These are phyloP conservation scores for Diplodia scrobiculata DNA, from an alignment of 2,329 filamentous ascomycete species.

Conservation along the genomic window DNA sequence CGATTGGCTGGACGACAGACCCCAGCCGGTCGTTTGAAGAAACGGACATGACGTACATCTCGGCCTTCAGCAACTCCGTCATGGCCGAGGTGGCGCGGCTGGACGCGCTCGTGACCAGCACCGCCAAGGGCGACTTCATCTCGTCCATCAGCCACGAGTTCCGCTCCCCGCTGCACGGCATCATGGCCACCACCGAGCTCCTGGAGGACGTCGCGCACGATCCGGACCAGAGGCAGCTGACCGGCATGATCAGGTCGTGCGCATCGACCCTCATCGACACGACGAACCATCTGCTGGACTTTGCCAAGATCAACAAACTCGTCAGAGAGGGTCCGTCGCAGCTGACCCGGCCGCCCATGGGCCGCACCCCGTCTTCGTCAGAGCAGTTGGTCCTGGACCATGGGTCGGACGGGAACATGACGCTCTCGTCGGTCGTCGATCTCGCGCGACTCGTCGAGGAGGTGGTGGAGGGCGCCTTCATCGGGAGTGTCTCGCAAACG, in stretches of 20 bases:
- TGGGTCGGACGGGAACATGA: not conserved
- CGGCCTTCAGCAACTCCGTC: constrained; percentile 42
- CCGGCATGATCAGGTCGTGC: constrained; percentile 42
- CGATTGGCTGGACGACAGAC: constrained; percentile 44
- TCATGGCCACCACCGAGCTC: constrained; percentile 9
- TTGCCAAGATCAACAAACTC: constrained; percentile 42
- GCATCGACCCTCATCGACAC: constrained; percentile 48
- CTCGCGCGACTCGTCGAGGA: constrained; percentile 43
- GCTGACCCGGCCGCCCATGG: too few relatives aligned
- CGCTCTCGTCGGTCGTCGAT: constrained; percentile 33
- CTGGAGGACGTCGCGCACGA: constrained; percentile 30
- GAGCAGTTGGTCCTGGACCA: too few relatives aligned
- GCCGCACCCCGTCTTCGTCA: too few relatives aligned
- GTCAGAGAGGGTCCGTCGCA: too few relatives aligned
- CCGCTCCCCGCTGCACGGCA: constrained; percentile 15
- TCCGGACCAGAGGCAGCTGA: not conserved
- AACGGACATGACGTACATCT: constrained; percentile 43
- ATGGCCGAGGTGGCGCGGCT: constrained; percentile 35
- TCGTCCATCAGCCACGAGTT: constrained; percentile 47
- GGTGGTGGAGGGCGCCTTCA: constrained; percentile 40
- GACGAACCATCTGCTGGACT: constrained; percentile 39
- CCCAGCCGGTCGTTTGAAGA: constrained; percentile 43
- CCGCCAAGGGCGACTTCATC: constrained; percentile 38
- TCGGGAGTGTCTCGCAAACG: not conserved
- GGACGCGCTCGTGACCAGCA: not conserved